A percentile compares a stretch with the other conserved stretches of the same genome.
These are phyloP conservation scores for Lactarius hatsudake DNA, from an alignment of 768 basidiomycete species.

Conservation along the genomic window DNA sequence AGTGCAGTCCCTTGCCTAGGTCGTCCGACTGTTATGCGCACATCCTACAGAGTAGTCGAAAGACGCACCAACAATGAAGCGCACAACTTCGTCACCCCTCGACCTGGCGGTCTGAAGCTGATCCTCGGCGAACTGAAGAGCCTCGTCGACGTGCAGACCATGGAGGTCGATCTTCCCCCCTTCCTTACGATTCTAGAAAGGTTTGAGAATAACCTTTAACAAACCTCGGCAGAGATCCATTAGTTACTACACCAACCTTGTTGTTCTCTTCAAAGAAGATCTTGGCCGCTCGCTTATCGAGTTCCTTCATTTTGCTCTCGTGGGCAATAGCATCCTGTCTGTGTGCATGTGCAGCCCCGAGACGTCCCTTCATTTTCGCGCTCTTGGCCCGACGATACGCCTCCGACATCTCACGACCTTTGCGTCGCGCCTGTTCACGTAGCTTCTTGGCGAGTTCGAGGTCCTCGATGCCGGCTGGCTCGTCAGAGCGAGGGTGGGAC, in stretches of 20 bases:
- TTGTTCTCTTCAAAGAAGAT: conserved; percentile 13
- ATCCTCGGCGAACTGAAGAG: neutral
- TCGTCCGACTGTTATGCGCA: neutral
- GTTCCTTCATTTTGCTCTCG: neutral
- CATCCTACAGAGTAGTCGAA: neutral
- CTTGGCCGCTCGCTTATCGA: conserved; percentile 8
- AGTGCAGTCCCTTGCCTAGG: conserved; percentile 9
- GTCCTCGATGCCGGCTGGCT: neutral
- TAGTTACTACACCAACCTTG: conserved; percentile 5
- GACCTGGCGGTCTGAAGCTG: neutral
- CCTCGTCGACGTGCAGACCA: conserved; percentile 6
- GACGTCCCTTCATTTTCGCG: neutral
- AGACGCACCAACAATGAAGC: conserved; percentile 20
- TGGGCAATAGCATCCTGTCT: neutral
- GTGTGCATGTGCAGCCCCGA: neutral
- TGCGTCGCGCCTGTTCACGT: conserved; percentile 1
- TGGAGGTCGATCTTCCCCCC: conserved; percentile 13
- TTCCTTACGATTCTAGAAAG: neutral
- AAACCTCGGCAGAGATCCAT: neutral
- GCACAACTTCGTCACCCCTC: neutral
- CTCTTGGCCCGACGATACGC: neutral
- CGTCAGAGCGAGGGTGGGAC: neutral
- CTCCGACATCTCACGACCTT: neutral
- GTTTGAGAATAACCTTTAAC: neutral
- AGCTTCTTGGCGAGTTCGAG: neutral